These are phyloP conservation scores for Saccharata proteae DNA, from an alignment of 2,329 filamentous ascomycete species.

Conservation along the genomic window DNA sequence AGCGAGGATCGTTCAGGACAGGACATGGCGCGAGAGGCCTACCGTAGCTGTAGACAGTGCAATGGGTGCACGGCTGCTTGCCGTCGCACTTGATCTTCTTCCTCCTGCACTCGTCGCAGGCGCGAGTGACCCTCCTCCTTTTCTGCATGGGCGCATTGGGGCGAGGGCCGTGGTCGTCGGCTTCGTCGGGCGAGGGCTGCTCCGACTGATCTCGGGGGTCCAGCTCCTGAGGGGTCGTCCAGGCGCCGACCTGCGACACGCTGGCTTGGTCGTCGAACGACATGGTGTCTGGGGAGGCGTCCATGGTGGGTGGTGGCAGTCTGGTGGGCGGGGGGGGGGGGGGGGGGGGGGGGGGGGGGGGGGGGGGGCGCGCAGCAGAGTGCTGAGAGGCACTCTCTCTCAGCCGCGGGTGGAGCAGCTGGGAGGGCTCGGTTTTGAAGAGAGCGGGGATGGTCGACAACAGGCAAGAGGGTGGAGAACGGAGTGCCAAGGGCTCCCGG, in stretches of 20 bases:
- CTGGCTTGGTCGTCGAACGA: too few species aligned
- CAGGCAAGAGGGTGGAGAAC: too few species aligned
- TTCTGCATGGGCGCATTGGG: slow-evolving; percentile 14
- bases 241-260: too few species aligned
- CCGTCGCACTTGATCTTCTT: slow-evolving; percentile 46
- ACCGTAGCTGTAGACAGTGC: slow-evolving; percentile 98
- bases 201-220: slow-evolving; percentile 5
- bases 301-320: background rate
- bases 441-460: too few species aligned
- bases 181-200: slow-evolving; percentile 2
- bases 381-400: too few species aligned
- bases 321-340: background rate
- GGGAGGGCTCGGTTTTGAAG: too few species aligned
- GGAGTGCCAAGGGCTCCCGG: too few species aligned
- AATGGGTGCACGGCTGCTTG: slow-evolving; percentile 61
- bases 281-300: background rate
- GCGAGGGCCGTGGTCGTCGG: slow-evolving; percentile 2
- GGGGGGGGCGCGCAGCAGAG: too few species aligned
- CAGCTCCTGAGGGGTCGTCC: too few species aligned
- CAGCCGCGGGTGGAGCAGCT: too few species aligned
- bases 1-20: slow-evolving; percentile 2
- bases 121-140: slow-evolving; percentile 31
- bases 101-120: slow-evolving; percentile 29
- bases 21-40: too few species aligned
- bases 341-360: background rate